phyloP scores from a whole-genome alignment of 441 rosid genomes.

The Populus trichocarpa region DNA sequence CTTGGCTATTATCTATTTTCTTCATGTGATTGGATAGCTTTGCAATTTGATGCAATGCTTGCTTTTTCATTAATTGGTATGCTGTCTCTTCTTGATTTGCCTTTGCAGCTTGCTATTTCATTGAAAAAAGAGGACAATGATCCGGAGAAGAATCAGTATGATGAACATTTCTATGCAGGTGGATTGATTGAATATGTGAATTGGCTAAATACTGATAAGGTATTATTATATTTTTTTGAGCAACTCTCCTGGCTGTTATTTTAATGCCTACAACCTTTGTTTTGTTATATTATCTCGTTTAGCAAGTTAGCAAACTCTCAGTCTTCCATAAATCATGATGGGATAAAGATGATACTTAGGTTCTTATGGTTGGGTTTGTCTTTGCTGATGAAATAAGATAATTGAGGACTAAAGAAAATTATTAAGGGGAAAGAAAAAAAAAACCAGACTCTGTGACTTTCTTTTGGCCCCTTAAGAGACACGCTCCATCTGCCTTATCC shows the following conservation, averaged over 20 bases:
- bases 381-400: not conserved
- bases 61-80: not conserved
- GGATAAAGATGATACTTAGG: not conserved
- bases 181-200: slow-evolving; percentile 91
- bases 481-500: not conserved
- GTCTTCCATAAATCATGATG: not conserved
- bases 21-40: not conserved
- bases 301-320: not conserved
- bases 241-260: not conserved
- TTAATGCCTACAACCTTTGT: not conserved
- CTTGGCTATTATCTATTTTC: slow-evolving; percentile 1
- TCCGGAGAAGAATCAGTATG: slow-evolving; percentile 54
- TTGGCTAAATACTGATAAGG: slow-evolving; percentile 93
- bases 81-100: not conserved
- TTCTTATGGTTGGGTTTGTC: not conserved
- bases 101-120: slow-evolving; percentile 70
- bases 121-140: slow-evolving; percentile 57
- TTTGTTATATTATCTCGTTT: not conserved
- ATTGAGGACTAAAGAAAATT: not conserved
- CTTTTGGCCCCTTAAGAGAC: not conserved
- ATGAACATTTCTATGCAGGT: slow-evolving; percentile 79
- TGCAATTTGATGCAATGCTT: slow-evolving; percentile 1
- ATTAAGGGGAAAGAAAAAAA: not conserved
- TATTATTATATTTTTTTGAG: slow-evolving; percentile 17
- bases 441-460: not conserved